phyloP scores from a whole-genome alignment of 78 protist species.

The Salpingoeca rosetta region DNA sequence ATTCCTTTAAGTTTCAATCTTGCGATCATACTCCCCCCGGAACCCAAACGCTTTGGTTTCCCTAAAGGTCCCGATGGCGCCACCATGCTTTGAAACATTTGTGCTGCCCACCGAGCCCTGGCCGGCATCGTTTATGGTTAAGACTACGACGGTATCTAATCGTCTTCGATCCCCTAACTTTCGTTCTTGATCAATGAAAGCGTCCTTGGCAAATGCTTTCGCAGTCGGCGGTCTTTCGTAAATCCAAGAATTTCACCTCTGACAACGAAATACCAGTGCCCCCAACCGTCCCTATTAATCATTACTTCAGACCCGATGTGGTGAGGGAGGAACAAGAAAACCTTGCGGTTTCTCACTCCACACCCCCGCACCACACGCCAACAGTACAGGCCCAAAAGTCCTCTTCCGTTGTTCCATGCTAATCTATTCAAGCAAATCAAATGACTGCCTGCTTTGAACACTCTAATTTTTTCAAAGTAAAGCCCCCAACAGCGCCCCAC shows the following conservation, averaged over 20 bases:
- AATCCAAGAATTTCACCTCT: constrained; percentile 91
- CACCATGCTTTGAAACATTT: background rate
- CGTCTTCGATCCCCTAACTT: constrained; percentile 90
- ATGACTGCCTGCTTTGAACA: constrained; percentile 80
- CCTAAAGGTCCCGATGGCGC: constrained; percentile 48
- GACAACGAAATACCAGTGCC: constrained; percentile 65
- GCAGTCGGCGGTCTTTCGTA: constrained; percentile 71
- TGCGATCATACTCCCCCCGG: constrained; percentile 88
- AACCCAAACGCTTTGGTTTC: constrained; percentile 77
- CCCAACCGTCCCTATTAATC: constrained; percentile 79
- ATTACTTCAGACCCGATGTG: constrained; percentile 45
- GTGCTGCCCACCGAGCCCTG: constrained; percentile 64
- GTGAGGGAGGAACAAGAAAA: too few species aligned
- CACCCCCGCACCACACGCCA: constrained; percentile 36
- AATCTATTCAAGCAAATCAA: constrained; percentile 38
- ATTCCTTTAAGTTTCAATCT: constrained; percentile 87
- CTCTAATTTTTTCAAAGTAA: constrained; percentile 78
- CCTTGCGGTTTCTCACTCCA: too few species aligned
- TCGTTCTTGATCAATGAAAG: constrained; percentile 84
- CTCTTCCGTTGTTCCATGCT: constrained; percentile 66
- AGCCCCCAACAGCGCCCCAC: constrained; percentile 12
- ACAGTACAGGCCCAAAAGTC: constrained; percentile 38
- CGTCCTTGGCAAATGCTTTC: constrained; percentile 87
- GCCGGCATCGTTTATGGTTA: constrained; percentile 87
- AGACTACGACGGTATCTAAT: constrained; percentile 92